Evolutionary conservation across 2,329 filamentous ascomycete genomes (phyloP).

Genomic region (Dothiorella sarmentorum): DNA sequence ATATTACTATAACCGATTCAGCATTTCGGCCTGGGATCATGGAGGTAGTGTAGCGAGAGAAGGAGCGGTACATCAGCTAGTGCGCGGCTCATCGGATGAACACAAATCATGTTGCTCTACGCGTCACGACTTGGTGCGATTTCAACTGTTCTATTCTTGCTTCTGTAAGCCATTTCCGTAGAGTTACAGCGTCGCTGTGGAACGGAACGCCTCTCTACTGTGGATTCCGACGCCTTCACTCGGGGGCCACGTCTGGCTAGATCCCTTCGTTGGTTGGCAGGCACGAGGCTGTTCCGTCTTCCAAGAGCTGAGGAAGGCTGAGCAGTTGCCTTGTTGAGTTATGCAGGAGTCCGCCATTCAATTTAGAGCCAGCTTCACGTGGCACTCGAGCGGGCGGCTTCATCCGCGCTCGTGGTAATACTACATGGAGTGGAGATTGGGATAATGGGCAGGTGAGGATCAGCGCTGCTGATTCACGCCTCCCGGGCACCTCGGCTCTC

Average conservation of each 20-base stretch:
- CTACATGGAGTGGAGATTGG: background rate
- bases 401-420: slow-evolving; percentile 2
- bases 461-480: background rate
- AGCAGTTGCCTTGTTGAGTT: background rate
- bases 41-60: background rate
- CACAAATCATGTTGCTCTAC: slow-evolving; percentile 18
- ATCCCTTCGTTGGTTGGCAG: background rate
- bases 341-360: slow-evolving; percentile 7
- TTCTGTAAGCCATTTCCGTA: background rate
- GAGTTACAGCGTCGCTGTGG: slow-evolving; percentile 4
- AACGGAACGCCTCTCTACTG: background rate
- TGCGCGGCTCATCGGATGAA: slow-evolving; percentile 14
- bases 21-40: background rate
- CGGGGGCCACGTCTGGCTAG: background rate
- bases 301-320: slow-evolving; percentile 4
- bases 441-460: background rate
- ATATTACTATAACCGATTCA: background rate
- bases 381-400: background rate
- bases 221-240: slow-evolving; percentile 7
- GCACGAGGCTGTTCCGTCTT: background rate
- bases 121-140: slow-evolving; percentile 5
- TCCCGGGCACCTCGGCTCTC: background rate
- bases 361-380: background rate
- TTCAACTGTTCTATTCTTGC: slow-evolving; percentile 14
- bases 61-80: background rate